These are phyloP conservation scores for Oryza meyeriana DNA, from an alignment of 176 grass and related monocot species.

Conservation along the genomic window DNA sequence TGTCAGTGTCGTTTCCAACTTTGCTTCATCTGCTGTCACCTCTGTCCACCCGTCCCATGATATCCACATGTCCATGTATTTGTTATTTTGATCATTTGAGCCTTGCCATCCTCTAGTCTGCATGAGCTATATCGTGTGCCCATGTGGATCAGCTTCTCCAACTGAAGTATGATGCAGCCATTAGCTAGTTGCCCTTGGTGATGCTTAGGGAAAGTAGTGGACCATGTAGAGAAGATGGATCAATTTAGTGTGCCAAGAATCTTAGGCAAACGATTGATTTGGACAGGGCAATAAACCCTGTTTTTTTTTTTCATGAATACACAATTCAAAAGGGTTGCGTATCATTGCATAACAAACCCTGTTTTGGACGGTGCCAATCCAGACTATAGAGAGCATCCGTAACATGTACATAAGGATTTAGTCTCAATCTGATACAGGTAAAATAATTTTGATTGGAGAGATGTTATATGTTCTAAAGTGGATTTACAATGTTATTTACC, in stretches of 20 bases:
- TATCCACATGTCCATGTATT: neutral
- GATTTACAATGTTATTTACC: neutral
- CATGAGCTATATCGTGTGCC: neutral
- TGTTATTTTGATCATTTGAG: neutral
- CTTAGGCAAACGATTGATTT: neutral
- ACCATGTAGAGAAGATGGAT: slow-evolving; percentile 1
- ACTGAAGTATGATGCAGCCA: neutral
- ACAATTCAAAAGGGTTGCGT: too few relatives aligned
- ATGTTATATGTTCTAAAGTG: neutral
- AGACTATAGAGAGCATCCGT: neutral
- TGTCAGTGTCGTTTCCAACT: neutral
- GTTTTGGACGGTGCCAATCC: neutral
- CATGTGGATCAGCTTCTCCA: neutral
- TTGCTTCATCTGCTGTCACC: neutral
- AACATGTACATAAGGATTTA: neutral
- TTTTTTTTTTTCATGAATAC: too few relatives aligned
- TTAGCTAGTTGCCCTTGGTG: slow-evolving; percentile 12
- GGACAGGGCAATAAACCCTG: neutral
- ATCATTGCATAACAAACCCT: neutral
- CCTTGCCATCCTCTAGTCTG: neutral
- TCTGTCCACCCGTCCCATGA: neutral
- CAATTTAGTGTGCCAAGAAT: slow-evolving; percentile 1
- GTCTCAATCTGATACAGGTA: neutral
- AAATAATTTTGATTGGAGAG: neutral
- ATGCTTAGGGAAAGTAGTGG: slow-evolving; percentile 28